Percentiles rank a stretch among this genome's conserved stretches.
Conservation (phyloP, 2,329 filamentous ascomycete genomes). For the Botrytis paeoniae region DNA sequence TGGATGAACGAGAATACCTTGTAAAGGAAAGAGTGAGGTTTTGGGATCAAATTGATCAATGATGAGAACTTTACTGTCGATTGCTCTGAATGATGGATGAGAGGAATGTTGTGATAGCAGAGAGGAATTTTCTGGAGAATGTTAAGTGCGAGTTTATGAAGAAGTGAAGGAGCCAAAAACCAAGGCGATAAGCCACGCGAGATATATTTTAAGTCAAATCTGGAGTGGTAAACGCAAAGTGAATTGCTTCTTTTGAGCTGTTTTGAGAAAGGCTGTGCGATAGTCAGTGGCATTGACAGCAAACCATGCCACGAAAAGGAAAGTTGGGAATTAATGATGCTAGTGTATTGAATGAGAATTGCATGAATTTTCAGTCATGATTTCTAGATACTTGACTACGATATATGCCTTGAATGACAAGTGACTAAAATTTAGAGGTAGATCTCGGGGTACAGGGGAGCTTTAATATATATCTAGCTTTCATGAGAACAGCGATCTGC, state of each 20-base stretch:
- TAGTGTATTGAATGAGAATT: not conserved
- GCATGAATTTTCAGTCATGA: not conserved
- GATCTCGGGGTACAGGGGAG: fast-evolving
- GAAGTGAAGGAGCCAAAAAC: not conserved
- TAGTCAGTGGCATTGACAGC: too few species aligned
- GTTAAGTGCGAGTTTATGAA: not conserved
- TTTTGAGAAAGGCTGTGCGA: not conserved
- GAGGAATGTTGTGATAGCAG: not conserved
- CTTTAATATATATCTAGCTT: not conserved
- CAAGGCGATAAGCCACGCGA: fast-evolving
- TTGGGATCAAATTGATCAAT: not conserved
- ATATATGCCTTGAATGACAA: fast-evolving
- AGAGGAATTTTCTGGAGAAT: not conserved
- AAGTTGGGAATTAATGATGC: not conserved
- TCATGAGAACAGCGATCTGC: not conserved
- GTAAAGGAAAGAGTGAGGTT: not conserved
- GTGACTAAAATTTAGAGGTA: not conserved
- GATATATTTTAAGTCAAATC: not conserved
- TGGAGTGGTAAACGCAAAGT: not conserved
- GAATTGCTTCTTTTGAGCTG: not conserved
- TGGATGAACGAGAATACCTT: not conserved
- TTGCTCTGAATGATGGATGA: not conserved
- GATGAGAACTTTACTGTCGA: not conserved
- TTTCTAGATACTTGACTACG: not conserved
- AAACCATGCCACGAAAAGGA: not conserved